Evolutionary conservation across 2,329 filamentous ascomycete species (phyloP).

Genomic region (Colletotrichum karsti): DNA sequence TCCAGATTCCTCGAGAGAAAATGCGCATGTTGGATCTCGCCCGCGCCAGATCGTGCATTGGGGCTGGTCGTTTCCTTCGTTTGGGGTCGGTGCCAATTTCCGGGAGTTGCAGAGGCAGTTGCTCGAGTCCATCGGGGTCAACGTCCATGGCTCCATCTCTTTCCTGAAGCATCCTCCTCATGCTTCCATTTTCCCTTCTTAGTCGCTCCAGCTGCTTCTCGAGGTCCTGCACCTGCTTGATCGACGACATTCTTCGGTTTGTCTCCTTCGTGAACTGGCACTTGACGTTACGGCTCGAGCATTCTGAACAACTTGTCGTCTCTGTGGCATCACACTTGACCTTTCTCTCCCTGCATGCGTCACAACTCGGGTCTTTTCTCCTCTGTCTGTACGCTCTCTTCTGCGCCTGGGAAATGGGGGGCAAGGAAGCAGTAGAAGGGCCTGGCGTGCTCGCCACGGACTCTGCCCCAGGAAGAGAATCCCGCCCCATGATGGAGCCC

Average conservation of each 20-base stretch:
- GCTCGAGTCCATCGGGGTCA: slow-evolving; percentile 55
- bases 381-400: slow-evolving; percentile 95
- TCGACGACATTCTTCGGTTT: slow-evolving; percentile 97
- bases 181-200: slow-evolving; percentile 79
- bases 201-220: slow-evolving; percentile 88
- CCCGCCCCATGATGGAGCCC: slow-evolving; percentile 62
- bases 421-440: slow-evolving; percentile 46
- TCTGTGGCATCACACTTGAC: slow-evolving; percentile 96
- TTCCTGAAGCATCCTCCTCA: slow-evolving; percentile 71
- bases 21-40: slow-evolving; percentile 78
- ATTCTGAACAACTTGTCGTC: slow-evolving; percentile 95
- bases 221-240: slow-evolving; percentile 98
- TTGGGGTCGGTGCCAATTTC: slow-evolving; percentile 73
- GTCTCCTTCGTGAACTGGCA: slow-evolving; percentile 99
- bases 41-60: slow-evolving; percentile 74
- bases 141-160: slow-evolving; percentile 59
- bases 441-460: slow-evolving; percentile 65
- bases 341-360: slow-evolving; percentile 90
- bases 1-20: slow-evolving; percentile 82
- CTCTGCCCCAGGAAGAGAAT: slow-evolving; percentile 67
- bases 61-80: slow-evolving; percentile 66
- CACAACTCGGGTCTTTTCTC: slow-evolving; percentile 95
- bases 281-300: slow-evolving; percentile 94
- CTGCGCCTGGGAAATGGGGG: slow-evolving; percentile 67
- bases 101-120: slow-evolving; percentile 66